A percentile compares a stretch with the other conserved stretches of the same genome.
These are phyloP conservation scores for Hevea brasiliensis DNA, from an alignment of 345 rosid genomes.

Conservation along the genomic window DNA sequence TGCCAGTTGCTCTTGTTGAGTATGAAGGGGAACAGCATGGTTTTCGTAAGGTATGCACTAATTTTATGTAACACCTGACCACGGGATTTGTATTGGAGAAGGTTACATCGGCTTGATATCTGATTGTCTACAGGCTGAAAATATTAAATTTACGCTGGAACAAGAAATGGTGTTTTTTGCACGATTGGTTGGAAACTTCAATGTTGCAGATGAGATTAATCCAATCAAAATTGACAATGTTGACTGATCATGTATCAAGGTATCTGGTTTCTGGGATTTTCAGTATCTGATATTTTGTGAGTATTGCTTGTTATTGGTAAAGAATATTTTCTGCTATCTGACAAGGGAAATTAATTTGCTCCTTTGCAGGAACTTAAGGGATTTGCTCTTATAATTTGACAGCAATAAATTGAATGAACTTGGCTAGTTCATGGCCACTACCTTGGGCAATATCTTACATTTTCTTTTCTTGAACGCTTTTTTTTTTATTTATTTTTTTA, in stretches of 20 bases:
- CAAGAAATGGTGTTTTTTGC: conserved; percentile 94
- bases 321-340: not conserved
- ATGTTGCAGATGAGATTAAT: conserved; percentile 71
- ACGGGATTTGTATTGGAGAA: not conserved
- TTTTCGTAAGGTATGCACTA: conserved; percentile 72
- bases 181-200: conserved; percentile 62
- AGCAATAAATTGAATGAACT: not conserved
- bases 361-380: not conserved
- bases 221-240: conserved; percentile 79
- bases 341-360: not conserved
- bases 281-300: not conserved
- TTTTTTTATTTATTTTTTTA: too few relatives aligned
- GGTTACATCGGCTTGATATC: conserved; percentile 12
- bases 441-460: not conserved
- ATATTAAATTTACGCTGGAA: conserved; percentile 85
- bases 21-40: conserved; percentile 97
- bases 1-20: conserved; percentile 92
- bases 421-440: not conserved
- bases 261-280: not conserved
- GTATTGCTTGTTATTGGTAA: not conserved
- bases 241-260: conserved; percentile 31
- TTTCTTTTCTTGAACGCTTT: not conserved
- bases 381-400: not conserved
- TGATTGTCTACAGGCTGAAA: conserved; percentile 62
- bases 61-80: conserved; percentile 3